Conservation (phyloP, 176 grass and related monocot species). For the Oryza officinalis region DNA sequence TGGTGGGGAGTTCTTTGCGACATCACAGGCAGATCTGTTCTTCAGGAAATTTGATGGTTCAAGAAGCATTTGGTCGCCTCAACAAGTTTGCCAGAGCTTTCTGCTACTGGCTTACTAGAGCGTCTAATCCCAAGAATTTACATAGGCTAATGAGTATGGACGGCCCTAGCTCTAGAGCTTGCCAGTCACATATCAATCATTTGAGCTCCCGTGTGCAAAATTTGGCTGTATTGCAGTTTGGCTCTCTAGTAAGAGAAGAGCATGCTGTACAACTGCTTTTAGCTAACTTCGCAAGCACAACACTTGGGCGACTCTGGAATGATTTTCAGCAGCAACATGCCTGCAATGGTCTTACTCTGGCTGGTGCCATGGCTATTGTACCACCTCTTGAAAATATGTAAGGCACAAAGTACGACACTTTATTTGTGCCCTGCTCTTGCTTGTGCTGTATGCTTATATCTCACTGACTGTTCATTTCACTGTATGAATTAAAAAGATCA, state of each 20-base stretch:
- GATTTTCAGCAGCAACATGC: constrained; percentile 49
- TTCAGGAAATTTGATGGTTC: constrained; percentile 58
- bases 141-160: constrained; percentile 34
- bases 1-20: constrained; percentile 59
- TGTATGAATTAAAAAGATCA: constrained; percentile 64
- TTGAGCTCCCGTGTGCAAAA: constrained; percentile 53
- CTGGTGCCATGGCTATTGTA: constrained; percentile 44
- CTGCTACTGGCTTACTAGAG: constrained; percentile 63
- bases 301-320: constrained; percentile 54
- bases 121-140: constrained; percentile 56
- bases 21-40: constrained; percentile 56
- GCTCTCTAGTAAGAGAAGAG: constrained; percentile 48
- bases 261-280: constrained; percentile 56
- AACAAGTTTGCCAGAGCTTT: constrained; percentile 77
- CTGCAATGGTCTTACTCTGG: constrained; percentile 68
- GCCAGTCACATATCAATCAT: constrained; percentile 51
- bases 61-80: constrained; percentile 60
- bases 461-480: constrained; percentile 28
- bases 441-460: neutral
- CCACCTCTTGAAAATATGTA: constrained; percentile 83
- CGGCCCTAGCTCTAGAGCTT: constrained; percentile 32
- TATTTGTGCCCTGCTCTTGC: constrained; percentile 1
- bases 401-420: constrained; percentile 8
- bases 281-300: constrained; percentile 59
- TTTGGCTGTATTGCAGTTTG: constrained; percentile 56